Evolutionary conservation across 257 asterid species (phyloP), one percentile per base, ranked within the genome.

Genomic region (Capsicum pubescens): DNA sequence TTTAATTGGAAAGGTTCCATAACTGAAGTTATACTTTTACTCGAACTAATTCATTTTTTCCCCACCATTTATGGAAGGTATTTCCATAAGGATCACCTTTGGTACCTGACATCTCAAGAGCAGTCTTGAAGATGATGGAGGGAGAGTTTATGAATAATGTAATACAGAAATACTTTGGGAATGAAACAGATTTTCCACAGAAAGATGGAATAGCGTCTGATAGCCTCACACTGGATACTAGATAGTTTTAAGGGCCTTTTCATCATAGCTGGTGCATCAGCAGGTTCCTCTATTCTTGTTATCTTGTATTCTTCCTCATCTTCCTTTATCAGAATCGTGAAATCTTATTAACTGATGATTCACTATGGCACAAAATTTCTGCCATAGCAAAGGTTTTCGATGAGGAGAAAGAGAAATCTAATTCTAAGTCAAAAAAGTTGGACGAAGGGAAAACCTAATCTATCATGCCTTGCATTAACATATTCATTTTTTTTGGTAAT

Each of bases 51-150:
- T 8, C 54, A 15, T 21, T 54, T 44, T 60, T 8, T 39, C 44
- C 9, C 59, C 26, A 42, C 17, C 35, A 36, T 32, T 39, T 39
- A 3, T 39, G 59, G 36, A 89, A 88, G 95, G 90, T 84, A 36
- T 90, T 92, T 80, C 91, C 89, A 26, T 87, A 85, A 87, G 89
- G 91, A 9, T 91, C 92, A 5, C 90, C 92, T 2, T 66, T 89
- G 74, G 88, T 87, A 8, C 67, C 91, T 58, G 90, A 91, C 5
- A 82, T 89, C 36, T 90, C 92, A 10, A 84, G 87, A 17, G 90
- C 88, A 70, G 60, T 90, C 16, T 19, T 89, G 32, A 35, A 78
- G 82, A 79, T 87, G 66, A 83, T 82, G 52, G 90, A 90, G 76
- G 83, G 83, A 15, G 86, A 39, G 35, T 19, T 80, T 13, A 85